Base-by-base conservation (phyloP, 2,329 filamentous ascomycete genomes). In the Penicillium sp. region DNA sequence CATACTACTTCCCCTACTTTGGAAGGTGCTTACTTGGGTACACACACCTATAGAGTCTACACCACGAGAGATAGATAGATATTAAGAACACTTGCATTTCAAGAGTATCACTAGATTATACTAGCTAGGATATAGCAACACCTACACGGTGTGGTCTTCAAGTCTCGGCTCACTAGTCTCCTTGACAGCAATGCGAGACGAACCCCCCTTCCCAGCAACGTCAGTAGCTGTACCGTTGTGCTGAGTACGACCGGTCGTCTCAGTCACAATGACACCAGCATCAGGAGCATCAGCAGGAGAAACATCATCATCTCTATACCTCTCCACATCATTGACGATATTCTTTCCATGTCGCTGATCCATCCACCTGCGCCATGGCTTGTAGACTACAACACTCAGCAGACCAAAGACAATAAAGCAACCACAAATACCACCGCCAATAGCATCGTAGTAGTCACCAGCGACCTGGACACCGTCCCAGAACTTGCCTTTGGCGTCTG, bases 401-500 rank as follows among this genome's bases (percentile, higher is more conserved):
- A 85, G 72, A 0, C 92, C 93, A 46, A 91, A 87, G 0, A 96
- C 72, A 0, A 96, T 75, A 65, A 97, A 97, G 0, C 90, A 80
- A 0, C 87, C 92, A 62, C 92, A 96, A 34, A 99, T 96, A 16
- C 83, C 84, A 1, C 90, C 94, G 10, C 92, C 92, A 45, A 96
- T 87, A 59, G 93, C 84, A 73, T 96, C 91, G 65, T 91, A 96
- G 70, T 92, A 82, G 61, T 96, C 90, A 0, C 89, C 86, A 1
- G 89, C 86, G 0, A 81, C 83, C 49, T 85, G 83, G 0, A 97
- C 89, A 0, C 92, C 92, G 51, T 96, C 87, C 94, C 94, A 97
- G 74, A 97, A 97, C n/a, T 73, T 74, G 0, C 91, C 92, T 16
- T 82, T 76, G 0, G 90, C 88, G 52, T 89, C 80, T 0, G 89